Conservation (phyloP, 345 rosid genomes). For the Lepidium africanum region DNA sequence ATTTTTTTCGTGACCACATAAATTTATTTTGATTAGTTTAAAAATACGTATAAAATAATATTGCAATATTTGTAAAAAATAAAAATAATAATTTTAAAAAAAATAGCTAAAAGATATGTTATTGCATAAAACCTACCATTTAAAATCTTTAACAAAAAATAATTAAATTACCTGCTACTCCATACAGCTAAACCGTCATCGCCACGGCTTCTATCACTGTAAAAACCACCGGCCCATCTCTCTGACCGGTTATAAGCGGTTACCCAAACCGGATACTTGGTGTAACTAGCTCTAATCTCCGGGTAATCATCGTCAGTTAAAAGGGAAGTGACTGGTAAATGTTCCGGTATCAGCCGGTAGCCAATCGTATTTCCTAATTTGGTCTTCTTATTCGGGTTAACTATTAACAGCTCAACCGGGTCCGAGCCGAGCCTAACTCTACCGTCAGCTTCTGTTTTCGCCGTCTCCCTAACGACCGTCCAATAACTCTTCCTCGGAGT, state of each 20-base stretch:
- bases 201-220: slow-evolving; percentile 58
- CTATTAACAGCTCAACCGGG: slow-evolving; percentile 49
- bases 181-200: slow-evolving; percentile 68
- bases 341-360: slow-evolving; percentile 55
- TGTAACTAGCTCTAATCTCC: slow-evolving; percentile 52
- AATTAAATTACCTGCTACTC: slow-evolving; percentile 40
- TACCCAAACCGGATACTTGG: slow-evolving; percentile 63
- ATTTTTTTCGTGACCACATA: too few species aligned
- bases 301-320: slow-evolving; percentile 58
- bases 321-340: slow-evolving; percentile 36
- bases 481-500: slow-evolving; percentile 65
- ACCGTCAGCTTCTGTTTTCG: slow-evolving; percentile 59
- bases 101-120: too few species aligned
- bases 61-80: too few species aligned
- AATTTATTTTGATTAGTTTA: too few species aligned
- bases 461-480: slow-evolving; percentile 55
- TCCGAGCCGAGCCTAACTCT: slow-evolving; percentile 44
- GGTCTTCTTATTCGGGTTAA: slow-evolving; percentile 56
- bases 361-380: slow-evolving; percentile 55
- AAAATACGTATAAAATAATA: too few species aligned
- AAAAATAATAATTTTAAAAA: too few species aligned
- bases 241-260: slow-evolving; percentile 75
- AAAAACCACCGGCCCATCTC: slow-evolving; percentile 80
- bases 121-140: too few species aligned
- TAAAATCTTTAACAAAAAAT: too few species aligned